Evolutionary conservation across 2,329 filamentous ascomycete genomes (phyloP), one percentile per base, ranked within the genome.

Genomic region (Moelleriella libera): DNA sequence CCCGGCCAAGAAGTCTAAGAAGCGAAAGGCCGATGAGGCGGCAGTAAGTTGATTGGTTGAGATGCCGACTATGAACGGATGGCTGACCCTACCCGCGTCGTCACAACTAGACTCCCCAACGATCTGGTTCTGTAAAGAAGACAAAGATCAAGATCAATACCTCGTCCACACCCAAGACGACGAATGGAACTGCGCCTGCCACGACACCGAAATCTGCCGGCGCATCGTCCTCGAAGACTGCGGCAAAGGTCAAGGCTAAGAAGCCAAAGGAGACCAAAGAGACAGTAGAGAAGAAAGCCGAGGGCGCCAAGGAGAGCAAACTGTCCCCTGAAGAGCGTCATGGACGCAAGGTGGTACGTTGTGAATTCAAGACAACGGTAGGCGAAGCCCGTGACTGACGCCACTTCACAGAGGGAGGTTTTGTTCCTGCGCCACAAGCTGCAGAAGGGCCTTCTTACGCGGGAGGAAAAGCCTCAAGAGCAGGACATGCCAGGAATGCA

Each of bases 361-460:
- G 1, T 43, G 2, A 14, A 29, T 8, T 4, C 8, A 3, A 31
- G 2, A 12, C 34, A 37, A 3, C 39, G 31, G 10, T 31, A 21
- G 46, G 66, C 74, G 57, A 75, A 52, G 46, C 5, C 40, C 29
- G 32, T 47, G 6, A 28, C 8, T 31, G 42, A 39, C 42, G 14
- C 7, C 12, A 9, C 2, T 12, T 5, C 28, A 44, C 54, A 85
- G 75, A 82, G 80, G 55, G 81, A 85, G 55, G 88, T 98, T n/a
- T 70, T 96, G 32, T 97, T 94, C 64, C 76, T 96, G 40, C 85
- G 92, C 53, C 90, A 98, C 67, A 88, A 89, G 63, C 80, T 98
- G 34, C 92, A 98, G 62, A 94, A 94, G 63, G 89, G 89, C 0
- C 88, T 98, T 57, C 74, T 98, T 42, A 85, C 85, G 28, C 79